phyloP scores from a whole-genome alignment of 805 yeast species.

The Yarrowia deformans region DNA sequence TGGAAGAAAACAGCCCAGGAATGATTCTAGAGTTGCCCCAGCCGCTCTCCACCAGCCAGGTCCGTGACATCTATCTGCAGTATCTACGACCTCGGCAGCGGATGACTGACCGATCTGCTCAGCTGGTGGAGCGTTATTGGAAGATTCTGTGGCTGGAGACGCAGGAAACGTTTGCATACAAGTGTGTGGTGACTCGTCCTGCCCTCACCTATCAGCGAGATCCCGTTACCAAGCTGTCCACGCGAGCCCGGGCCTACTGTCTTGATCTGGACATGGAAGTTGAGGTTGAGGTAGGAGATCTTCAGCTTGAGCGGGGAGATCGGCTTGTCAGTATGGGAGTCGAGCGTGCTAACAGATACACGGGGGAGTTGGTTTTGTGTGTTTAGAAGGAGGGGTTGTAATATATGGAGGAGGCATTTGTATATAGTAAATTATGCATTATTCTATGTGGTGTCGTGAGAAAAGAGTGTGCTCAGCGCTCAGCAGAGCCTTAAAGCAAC shows the following conservation, averaged over 20 bases:
- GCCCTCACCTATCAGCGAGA: conserved; percentile 29
- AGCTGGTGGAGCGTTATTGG: conserved; percentile 28
- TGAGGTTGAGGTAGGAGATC: conserved; percentile 50
- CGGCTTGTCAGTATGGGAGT: conserved; percentile 57
- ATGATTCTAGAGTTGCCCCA: conserved; percentile 30
- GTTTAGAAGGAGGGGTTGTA: conserved; percentile 41
- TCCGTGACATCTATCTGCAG: background rate
- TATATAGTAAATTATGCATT: conserved; percentile 16
- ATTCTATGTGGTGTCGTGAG: background rate
- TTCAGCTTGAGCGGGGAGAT: conserved; percentile 55
- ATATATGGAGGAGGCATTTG: conserved; percentile 8
- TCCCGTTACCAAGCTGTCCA: conserved; percentile 11
- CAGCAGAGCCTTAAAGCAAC: conserved; percentile 58
- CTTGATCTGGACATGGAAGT: conserved; percentile 57
- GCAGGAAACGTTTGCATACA: conserved; percentile 19
- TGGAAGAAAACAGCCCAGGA: background rate
- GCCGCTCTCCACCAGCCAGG: background rate
- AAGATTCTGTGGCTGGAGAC: conserved; percentile 31
- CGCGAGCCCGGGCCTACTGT: conserved; percentile 57
- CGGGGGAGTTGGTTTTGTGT: conserved; percentile 54
- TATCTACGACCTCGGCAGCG: conserved; percentile 25
- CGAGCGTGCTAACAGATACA: conserved; percentile 54
- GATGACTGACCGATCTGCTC: conserved; percentile 11
- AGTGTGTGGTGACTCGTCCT: conserved; percentile 33
- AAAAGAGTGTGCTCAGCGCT: no score